These are phyloP conservation scores for Lactuca sativa DNA, from an alignment of 129 eudicot species.

Conservation along the genomic window DNA sequence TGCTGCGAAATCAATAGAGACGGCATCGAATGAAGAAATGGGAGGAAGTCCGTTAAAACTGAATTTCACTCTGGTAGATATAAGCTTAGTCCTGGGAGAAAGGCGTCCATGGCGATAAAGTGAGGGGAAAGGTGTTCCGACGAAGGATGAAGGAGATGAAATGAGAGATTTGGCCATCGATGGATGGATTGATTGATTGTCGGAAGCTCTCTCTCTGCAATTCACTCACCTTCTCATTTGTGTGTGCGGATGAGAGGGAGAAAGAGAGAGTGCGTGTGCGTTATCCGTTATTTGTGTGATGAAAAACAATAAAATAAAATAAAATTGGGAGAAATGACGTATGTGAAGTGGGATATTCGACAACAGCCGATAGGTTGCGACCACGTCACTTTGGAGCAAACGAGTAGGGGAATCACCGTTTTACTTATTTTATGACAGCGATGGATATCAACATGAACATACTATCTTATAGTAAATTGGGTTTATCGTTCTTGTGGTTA, in stretches of 20 bases:
- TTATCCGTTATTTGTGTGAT: slow-evolving; percentile 40
- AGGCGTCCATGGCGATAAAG: slow-evolving; percentile 45
- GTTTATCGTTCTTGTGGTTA: too few species aligned
- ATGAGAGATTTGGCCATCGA: slow-evolving; percentile 86
- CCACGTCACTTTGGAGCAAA: slow-evolving; percentile 21
- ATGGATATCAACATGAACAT: too few species aligned
- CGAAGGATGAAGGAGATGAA: slow-evolving; percentile 68
- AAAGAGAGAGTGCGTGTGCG: slow-evolving; percentile 33
- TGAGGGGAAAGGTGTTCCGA: slow-evolving; percentile 59
- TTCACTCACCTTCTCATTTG: slow-evolving; percentile 31
- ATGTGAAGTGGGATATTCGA: slow-evolving; percentile 29
- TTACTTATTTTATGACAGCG: too few species aligned
- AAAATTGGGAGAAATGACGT: slow-evolving; percentile 17
- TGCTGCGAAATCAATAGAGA: slow-evolving; percentile 46
- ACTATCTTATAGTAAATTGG: too few species aligned
- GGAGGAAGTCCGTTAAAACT: slow-evolving; percentile 78
- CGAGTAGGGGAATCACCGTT: background rate
- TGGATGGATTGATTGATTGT: background rate
- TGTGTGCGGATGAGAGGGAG: slow-evolving; percentile 27
- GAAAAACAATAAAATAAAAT: background rate
- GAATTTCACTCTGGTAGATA: slow-evolving; percentile 54
- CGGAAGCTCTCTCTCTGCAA: slow-evolving; percentile 21
- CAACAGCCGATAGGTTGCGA: slow-evolving; percentile 13
- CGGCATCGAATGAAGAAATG: slow-evolving; percentile 34
- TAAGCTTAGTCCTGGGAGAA: slow-evolving; percentile 38